Percentiles rank a stretch among this genome's conserved stretches.
phyloP scores from a whole-genome alignment of 305 asterid species.

The Solanum hybrid region DNA sequence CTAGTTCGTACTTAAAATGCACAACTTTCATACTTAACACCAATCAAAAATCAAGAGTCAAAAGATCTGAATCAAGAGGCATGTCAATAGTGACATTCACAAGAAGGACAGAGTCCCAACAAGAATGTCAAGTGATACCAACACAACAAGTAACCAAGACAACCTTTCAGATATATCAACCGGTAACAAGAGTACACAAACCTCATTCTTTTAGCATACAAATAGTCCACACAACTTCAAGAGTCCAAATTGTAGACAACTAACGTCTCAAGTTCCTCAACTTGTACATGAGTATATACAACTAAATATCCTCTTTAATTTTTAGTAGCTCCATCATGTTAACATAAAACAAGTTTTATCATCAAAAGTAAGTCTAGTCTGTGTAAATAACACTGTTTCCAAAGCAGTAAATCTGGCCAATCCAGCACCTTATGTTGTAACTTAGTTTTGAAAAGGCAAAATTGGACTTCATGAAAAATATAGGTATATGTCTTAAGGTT shows the following conservation, averaged over 20 bases:
- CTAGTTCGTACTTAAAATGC: not conserved
- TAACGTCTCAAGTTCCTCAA: not conserved
- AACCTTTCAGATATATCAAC: not conserved
- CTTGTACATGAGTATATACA: not conserved
- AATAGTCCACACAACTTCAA: not conserved
- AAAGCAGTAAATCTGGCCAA: not conserved
- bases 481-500: not conserved
- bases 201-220: not conserved
- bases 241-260: not conserved
- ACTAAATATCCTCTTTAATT: not conserved
- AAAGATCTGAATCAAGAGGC: not conserved
- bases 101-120: not conserved
- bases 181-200: not conserved
- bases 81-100: not conserved
- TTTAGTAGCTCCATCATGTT: not conserved
- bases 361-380: not conserved
- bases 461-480: not conserved
- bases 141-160: not conserved
- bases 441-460: not conserved
- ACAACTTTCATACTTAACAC: not conserved
- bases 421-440: not conserved
- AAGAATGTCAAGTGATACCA: not conserved
- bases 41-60: not conserved
- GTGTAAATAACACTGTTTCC: not conserved
- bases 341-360: not conserved